Evolutionary conservation across 495 filamentous ascomycete species (phyloP), one percentile per base, ranked within the genome.

Genomic region (Sordaria brevicollis): DNA sequence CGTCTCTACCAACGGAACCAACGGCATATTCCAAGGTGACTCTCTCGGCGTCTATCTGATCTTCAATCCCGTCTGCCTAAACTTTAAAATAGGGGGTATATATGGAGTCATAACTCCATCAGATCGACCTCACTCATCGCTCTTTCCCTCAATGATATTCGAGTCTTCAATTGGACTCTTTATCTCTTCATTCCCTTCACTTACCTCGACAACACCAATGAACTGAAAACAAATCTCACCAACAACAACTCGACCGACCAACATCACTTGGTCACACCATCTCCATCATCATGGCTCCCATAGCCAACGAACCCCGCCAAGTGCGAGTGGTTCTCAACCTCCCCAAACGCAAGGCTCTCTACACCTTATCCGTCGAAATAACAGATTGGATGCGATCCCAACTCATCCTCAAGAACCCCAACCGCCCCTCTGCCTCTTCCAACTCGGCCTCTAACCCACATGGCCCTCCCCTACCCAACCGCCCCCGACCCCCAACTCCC

Each of bases 271-370:
- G 19, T 29, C 21, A 68, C 34, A 31, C 17, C 6, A 36, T 41
- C 4, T 15, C 21, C 21, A 49, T 36, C 25, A 67, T 25, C 35
- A 84, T 84, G 82, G 82, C 82, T 62, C 83, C 82, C 39, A 78
- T 82, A 31, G 81, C 77, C 35, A 79, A 36, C 35, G 83, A 84
- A 38, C 83, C 83, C 17, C 77, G 81, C 65, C 81, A 81, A 36
- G 65, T 84, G 33, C 80, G 82, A n/a, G 71, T 82, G 8, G 77
- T 81, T 9, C 73, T 85, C n/a, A 80, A 83, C 66, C 77, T 74
- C 66, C 76, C 79, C 31, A 77, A 76, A 35, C 81, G 83, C 71
- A 79, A 77, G 68, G 80, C 76, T 3, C 77, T 83, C 21, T 82
- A 82, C 71, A 73, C 67, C 19, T 80, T 84, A 29, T 70, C 82